Conservation (phyloP, 164 flowering plant species). For the Nymphaea thermarum region DNA sequence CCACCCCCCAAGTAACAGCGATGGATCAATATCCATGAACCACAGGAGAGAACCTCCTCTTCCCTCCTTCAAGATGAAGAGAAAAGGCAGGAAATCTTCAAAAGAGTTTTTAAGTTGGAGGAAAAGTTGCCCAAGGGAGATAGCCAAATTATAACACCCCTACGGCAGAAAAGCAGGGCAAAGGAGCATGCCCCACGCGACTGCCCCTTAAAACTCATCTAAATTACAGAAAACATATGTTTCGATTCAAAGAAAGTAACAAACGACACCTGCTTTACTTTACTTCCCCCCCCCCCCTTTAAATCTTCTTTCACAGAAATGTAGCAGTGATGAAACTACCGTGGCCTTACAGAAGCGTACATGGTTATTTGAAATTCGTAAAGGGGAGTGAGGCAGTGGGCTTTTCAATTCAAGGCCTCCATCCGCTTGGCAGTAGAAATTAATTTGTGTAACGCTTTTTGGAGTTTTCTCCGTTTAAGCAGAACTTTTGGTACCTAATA, state of each 20-base stretch:
- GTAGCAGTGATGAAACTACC: no score
- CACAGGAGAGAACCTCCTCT: constrained; percentile 7
- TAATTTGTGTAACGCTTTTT: background rate
- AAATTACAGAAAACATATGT: constrained; percentile 2
- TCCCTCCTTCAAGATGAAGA: constrained; percentile 13
- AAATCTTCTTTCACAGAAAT: no score
- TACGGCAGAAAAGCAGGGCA: constrained; percentile 10
- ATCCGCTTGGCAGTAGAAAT: no score
- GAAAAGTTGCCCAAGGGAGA: background rate
- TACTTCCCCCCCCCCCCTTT: no score
- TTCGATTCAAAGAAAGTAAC: background rate
- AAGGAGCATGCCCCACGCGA: constrained; percentile 21
- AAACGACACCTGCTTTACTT: no score
- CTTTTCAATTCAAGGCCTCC: no score
- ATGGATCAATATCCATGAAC: constrained; percentile 87
- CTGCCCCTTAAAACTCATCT: background rate
- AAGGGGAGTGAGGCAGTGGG: no score
- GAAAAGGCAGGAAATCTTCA: constrained; percentile 2
- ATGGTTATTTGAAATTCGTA: no score
- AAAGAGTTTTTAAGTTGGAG: background rate
- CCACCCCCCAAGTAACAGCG: constrained; percentile 67
- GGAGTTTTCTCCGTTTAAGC: background rate
- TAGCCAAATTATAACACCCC: background rate
- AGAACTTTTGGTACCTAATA: no score
- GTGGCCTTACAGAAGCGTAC: no score